Conservation (phyloP, 192 early-diverging fungal genomes). For the Mortierella antarctica region DNA sequence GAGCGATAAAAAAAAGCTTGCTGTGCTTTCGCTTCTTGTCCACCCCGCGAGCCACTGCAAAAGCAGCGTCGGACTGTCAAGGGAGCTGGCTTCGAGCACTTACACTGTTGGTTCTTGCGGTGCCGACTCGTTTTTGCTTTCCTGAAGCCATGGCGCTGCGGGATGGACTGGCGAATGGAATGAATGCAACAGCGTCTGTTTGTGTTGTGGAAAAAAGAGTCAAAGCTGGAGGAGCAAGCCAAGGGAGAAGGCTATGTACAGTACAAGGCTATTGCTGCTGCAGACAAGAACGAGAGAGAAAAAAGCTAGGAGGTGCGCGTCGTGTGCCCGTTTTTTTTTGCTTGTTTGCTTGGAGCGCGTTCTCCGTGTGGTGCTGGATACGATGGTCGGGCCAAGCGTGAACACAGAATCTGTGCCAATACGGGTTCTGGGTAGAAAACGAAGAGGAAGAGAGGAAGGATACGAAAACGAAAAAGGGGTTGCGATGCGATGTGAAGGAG, state of each 20-base stretch:
- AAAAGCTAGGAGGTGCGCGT: constrained; percentile 2
- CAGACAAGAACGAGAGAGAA: not conserved
- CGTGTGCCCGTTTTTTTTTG: no score
- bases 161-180: not conserved
- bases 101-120: not conserved
- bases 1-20: not conserved
- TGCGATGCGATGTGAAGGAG: not conserved
- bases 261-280: not conserved
- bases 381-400: no score
- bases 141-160: not conserved
- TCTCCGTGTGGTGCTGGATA: no score
- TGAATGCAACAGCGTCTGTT: not conserved
- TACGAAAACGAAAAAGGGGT: no score
- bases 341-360: not conserved
- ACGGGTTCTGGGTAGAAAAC: no score
- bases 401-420: no score
- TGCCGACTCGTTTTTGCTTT: not conserved
- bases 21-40: no score
- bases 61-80: no score
- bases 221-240: not conserved
- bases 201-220: no score
- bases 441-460: no score
- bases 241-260: not conserved
- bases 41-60: no score
- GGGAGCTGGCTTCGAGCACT: not conserved